phyloP scores from a whole-genome alignment of 345 rosid species.

The Hibiscus trionum region DNA sequence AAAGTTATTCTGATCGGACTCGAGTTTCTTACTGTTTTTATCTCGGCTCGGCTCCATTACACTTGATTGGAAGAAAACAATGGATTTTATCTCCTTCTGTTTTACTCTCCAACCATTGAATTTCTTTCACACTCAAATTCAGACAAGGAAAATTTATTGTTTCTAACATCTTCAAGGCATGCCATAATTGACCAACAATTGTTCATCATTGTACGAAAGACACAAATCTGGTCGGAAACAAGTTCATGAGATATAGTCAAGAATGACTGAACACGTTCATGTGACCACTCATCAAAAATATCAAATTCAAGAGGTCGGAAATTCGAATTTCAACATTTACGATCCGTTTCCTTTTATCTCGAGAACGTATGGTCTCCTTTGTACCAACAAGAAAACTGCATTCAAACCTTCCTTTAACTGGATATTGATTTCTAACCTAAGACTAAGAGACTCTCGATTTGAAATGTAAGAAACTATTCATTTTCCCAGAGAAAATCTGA shows the following conservation, averaged over 20 bases:
- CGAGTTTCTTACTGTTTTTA: neutral
- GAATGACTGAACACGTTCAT: neutral
- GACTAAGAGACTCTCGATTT: too few relatives aligned
- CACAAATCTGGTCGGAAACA: neutral
- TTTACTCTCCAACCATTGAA: neutral
- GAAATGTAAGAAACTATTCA: neutral
- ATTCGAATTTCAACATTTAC: neutral
- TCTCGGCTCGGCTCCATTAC: neutral
- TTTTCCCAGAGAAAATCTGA: neutral
- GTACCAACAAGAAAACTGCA: too few relatives aligned
- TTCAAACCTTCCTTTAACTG: neutral
- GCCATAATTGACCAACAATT: neutral
- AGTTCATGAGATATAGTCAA: too few relatives aligned
- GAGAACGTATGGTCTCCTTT: too few relatives aligned
- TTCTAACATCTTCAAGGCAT: neutral
- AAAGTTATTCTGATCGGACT: neutral
- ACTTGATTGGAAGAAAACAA: neutral
- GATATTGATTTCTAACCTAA: too few relatives aligned
- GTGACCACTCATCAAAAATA: neutral
- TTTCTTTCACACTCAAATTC: neutral
- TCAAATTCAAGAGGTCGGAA: neutral
- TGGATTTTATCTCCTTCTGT: neutral
- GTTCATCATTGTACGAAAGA: neutral
- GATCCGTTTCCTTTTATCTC: too few relatives aligned
- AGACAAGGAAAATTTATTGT: neutral